phyloP scores from a whole-genome alignment of 2,329 filamentous ascomycete genomes.

The Alternaria ventricosa region DNA sequence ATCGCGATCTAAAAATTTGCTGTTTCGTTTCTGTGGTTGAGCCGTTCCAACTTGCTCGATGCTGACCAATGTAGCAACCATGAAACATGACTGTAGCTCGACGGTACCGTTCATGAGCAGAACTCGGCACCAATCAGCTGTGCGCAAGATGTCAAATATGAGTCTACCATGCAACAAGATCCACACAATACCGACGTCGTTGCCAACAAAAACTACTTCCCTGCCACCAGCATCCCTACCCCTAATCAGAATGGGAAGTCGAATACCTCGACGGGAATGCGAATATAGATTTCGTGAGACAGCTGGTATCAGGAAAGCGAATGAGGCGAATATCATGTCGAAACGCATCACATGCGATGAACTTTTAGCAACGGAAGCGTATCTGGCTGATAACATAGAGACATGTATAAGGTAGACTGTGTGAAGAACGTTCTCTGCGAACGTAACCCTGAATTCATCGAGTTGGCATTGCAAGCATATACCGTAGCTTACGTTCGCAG shows the following conservation, averaged over 20 bases:
- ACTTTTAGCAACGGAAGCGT: constrained; percentile 51
- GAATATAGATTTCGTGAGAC: constrained; percentile 76
- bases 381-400: neutral
- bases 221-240: constrained; percentile 17
- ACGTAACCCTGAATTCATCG: neutral
- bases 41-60: neutral
- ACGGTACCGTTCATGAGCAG: neutral
- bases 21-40: neutral
- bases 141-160: neutral
- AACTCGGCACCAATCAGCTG: neutral
- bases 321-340: constrained; percentile 92
- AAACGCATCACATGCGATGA: constrained; percentile 76
- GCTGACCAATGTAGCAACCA: neutral
- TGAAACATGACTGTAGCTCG: neutral
- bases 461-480: neutral
- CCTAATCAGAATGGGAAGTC: neutral
- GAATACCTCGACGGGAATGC: constrained; percentile 62
- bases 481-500: neutral
- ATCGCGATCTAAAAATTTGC: too few species aligned
- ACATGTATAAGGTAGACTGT: neutral
- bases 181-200: constrained; percentile 10
- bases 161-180: neutral
- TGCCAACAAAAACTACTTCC: constrained; percentile 26
- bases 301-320: constrained; percentile 80
- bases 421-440: neutral